Conservation (phyloP, 768 basidiomycete genomes). For the Agrocybe chaxingu region DNA sequence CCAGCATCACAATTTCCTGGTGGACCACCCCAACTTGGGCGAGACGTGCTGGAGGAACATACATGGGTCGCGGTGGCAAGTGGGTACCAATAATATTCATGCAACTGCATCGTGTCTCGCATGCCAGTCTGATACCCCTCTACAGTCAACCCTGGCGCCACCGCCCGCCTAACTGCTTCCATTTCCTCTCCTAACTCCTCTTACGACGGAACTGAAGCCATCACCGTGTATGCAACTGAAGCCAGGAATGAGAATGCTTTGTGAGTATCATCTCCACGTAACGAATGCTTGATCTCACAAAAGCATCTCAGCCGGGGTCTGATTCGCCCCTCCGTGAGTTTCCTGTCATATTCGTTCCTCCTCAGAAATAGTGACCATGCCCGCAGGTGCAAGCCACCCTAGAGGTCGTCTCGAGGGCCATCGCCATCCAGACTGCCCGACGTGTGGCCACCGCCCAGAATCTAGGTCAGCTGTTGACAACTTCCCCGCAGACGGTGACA, state of each 20-base stretch:
- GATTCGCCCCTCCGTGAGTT: conserved; percentile 27
- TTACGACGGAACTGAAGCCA: conserved; percentile 46
- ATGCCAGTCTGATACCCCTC: not conserved
- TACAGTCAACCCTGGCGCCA: conserved; percentile 41
- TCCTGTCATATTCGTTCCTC: not conserved
- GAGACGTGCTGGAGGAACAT: conserved; percentile 44
- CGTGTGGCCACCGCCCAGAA: conserved; percentile 26
- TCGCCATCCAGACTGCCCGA: conserved; percentile 28
- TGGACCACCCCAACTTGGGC: conserved; percentile 39
- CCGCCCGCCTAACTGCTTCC: conserved; percentile 30
- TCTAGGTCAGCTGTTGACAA: conserved; percentile 32
- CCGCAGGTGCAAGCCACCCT: conserved; percentile 33
- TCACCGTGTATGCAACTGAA: conserved; percentile 44
- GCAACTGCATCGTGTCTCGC: not conserved
- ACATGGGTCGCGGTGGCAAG: conserved; percentile 56
- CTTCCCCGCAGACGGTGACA: conserved; percentile 47
- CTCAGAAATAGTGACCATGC: not conserved
- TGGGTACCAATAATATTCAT: conserved; percentile 23
- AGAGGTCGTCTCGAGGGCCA: conserved; percentile 27
- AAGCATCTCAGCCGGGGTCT: conserved; percentile 25
- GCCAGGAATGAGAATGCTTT: conserved; percentile 59
- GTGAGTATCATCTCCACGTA: conserved; percentile 32
- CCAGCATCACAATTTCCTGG: conserved; percentile 41
- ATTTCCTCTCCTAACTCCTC: conserved; percentile 35
- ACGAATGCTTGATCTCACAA: not conserved